These are phyloP conservation scores for Penicillium canescens DNA, from an alignment of 495 filamentous ascomycete species.

Conservation along the genomic window DNA sequence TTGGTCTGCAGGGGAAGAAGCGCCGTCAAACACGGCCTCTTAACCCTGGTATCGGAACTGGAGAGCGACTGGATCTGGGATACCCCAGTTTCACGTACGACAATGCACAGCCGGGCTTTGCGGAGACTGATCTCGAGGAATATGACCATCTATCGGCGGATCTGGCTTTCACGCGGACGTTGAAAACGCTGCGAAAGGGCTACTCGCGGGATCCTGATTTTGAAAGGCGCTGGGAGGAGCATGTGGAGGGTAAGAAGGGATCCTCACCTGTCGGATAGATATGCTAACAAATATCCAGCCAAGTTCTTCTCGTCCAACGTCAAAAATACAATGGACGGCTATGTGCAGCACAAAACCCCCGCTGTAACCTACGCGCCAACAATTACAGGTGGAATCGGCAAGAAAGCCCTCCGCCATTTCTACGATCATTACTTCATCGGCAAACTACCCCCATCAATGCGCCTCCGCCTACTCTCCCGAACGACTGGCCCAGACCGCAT, in stretches of 20 bases:
- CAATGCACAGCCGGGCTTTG: constrained; percentile 55
- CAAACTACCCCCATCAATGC: constrained; percentile 64
- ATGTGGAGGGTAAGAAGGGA: constrained; percentile 50
- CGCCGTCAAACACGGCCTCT: constrained; percentile 47
- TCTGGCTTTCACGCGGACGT: constrained; percentile 57
- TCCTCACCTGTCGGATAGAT: too few relatives aligned
- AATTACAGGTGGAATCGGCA: constrained; percentile 73
- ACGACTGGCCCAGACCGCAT: constrained; percentile 64
- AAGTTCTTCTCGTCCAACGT: constrained; percentile 50
- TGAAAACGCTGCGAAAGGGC: constrained; percentile 51
- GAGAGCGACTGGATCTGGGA: constrained; percentile 42
- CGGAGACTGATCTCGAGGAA: constrained; percentile 51
- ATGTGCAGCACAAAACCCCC: constrained; percentile 48
- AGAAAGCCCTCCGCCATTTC: constrained; percentile 64
- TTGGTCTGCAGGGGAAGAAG: constrained; percentile 65
- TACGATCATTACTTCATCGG: constrained; percentile 76
- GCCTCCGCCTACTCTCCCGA: constrained; percentile 68
- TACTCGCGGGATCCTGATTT: constrained; percentile 61
- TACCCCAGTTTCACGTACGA: constrained; percentile 51
- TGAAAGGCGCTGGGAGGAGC: constrained; percentile 59
- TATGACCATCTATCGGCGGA: constrained; percentile 54
- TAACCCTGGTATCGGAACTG: constrained; percentile 54
- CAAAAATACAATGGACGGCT: constrained; percentile 52
- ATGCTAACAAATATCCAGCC: constrained; percentile 17
- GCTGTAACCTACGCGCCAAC: constrained; percentile 58